A percentile compares a stretch with the other conserved stretches of the same genome.
Evolutionary conservation across 208 protist species (phyloP).

Genomic region (Acanthamoeba healyi): DNA sequence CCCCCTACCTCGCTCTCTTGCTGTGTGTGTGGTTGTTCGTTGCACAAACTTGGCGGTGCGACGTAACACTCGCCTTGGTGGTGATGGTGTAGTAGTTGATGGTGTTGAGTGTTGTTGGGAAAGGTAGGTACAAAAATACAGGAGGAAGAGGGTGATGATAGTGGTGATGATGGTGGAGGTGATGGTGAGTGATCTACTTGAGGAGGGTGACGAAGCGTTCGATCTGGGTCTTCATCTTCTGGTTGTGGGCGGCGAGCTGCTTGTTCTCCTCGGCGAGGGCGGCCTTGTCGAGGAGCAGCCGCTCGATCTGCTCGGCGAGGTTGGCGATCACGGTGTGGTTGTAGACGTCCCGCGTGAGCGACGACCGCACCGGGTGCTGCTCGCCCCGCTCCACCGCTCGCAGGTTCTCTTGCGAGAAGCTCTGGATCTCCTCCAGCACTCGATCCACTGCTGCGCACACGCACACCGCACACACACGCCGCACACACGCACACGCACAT

Average conservation of each 20-base stretch:
- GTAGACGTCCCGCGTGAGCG: not conserved
- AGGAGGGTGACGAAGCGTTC: conserved; percentile 37
- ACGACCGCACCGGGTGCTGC: not conserved
- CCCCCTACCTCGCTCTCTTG: too few species aligned
- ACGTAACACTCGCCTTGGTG: too few species aligned
- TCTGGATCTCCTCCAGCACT: not conserved
- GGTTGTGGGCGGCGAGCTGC: conserved; percentile 15
- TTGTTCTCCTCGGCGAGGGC: conserved; percentile 1
- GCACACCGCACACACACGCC: too few species aligned
- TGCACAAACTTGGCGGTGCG: too few species aligned
- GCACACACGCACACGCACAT: too few species aligned
- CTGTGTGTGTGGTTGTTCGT: too few species aligned
- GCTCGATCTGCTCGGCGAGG: conserved; percentile 31
- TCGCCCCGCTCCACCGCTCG: not conserved
- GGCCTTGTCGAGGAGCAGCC: not conserved
- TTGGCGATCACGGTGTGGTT: not conserved
- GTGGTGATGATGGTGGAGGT: too few species aligned
- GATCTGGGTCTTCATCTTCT: conserved; percentile 61
- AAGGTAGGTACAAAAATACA: too few species aligned
- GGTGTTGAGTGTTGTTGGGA: too few species aligned
- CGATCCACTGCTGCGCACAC: not conserved
- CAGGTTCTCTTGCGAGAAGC: not conserved
- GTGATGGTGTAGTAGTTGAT: too few species aligned
- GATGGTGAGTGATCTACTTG: not conserved
- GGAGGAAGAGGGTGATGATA: too few species aligned